Base-by-base conservation (phyloP, 352 stramenopile genomes). In the Phytophthora pluvialis region DNA sequence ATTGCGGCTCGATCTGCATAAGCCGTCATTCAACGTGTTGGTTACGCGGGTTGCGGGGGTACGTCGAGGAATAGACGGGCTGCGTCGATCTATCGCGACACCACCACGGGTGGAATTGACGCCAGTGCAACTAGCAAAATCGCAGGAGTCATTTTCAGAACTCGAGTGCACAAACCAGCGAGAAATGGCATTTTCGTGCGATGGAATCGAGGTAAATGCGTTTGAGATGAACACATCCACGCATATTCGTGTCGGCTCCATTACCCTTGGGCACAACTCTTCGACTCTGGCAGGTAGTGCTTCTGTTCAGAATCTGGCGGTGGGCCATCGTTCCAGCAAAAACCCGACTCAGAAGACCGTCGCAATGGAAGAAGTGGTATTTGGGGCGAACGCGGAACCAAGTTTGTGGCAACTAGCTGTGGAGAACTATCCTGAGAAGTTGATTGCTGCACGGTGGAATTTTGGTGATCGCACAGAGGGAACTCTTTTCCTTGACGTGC, bases 341-440 rank as follows among this genome's bases (percentile, higher is more conserved):
- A 47, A 21, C 4, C 16, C 35, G 3, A 60, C 39, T 16, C 48
- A 59, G 13, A 43, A 51, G 15, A 43, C 50, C 10, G 52, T 32
- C 16, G 44, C 58, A 15, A 60, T 48, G 3, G 87, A 95, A 80
- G 70, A 89, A 64, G 75, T 94, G 13, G 57, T 95, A 1, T 82
- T 93, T 65, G 87, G 83, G 12, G 78, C 75, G 6, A 79, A 85
- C 61, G 72, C 60, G 13, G 87, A 95, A 42, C 87, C 87, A 55
- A 75, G 64, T 18, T 57, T 86, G 33, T 95, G 87, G 87, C 85
- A 93, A 65, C 40, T 92, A 9, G 64, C 70, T 35, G 75, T 89
- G 11, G 82, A 90, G 13, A 94, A 89, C 26, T 88, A 88, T 35
- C 80, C 81, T 12, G 81, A 93, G 21, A 91, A 89, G 32, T 31